A percentile compares a stretch with the other conserved stretches of the same genome.
phyloP scores from a whole-genome alignment of 495 filamentous ascomycete species.

The Penicillium coffeae region DNA sequence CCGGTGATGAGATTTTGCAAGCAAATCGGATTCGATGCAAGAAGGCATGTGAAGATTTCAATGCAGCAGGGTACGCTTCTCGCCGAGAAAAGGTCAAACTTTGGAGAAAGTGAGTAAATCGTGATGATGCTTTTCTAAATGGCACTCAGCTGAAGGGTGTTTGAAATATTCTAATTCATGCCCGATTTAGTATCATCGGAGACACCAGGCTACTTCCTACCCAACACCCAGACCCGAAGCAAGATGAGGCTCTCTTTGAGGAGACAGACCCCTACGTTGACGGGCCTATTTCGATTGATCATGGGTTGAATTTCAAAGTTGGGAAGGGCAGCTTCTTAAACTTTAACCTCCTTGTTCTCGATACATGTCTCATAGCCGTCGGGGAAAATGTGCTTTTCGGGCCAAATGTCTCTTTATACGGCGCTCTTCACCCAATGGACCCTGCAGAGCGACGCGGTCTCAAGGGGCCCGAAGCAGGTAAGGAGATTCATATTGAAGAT shows the following conservation, averaged over 20 bases:
- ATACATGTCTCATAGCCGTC: conserved; percentile 70
- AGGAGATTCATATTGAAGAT: conserved; percentile 70
- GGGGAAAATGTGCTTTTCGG: conserved; percentile 72
- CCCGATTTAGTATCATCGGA: not conserved
- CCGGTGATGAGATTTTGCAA: conserved; percentile 48
- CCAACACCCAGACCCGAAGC: not conserved
- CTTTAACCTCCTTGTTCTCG: conserved; percentile 67
- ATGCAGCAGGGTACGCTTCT: conserved; percentile 48
- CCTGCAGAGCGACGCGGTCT: conserved; percentile 63
- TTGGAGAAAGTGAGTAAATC: conserved; percentile 65
- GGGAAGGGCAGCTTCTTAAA: conserved; percentile 68
- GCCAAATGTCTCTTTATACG: conserved; percentile 65
- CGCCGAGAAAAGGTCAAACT: conserved; percentile 57
- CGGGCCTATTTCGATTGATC: conserved; percentile 66
- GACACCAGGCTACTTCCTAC: conserved; percentile 7
- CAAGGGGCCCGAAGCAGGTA: conserved; percentile 67
- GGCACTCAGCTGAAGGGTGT: no score
- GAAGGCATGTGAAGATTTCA: conserved; percentile 56
- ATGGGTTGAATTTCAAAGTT: conserved; percentile 65
- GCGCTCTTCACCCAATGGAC: conserved; percentile 68
- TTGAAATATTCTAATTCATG: no score
- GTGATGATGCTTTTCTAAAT: no score
- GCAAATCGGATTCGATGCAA: conserved; percentile 55
- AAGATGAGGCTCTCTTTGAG: conserved; percentile 53
- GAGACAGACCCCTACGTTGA: conserved; percentile 61